These are phyloP conservation scores for Pythium grandisporangium DNA, from an alignment of 352 stramenopile species.

Conservation along the genomic window DNA sequence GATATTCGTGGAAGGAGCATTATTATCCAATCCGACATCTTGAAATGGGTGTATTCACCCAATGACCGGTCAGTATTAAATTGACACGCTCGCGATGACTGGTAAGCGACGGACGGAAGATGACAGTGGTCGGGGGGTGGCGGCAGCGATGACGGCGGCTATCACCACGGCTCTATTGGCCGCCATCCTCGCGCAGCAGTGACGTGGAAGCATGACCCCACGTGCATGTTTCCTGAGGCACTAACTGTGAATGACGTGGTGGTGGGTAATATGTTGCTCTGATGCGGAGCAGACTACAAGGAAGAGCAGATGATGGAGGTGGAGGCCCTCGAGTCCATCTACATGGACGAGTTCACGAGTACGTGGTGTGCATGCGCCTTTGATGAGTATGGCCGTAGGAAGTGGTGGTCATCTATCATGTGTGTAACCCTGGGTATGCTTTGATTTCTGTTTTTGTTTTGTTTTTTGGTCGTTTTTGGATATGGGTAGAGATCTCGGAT, in stretches of 20 bases:
- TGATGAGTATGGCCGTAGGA: too few species aligned
- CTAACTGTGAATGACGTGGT: too few species aligned
- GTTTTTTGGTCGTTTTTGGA: too few species aligned
- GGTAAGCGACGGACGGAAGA: slow-evolving; percentile 12
- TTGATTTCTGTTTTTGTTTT: too few species aligned
- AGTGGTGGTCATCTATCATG: too few species aligned
- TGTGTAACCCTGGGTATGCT: background rate
- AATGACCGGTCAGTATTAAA: slow-evolving; percentile 11
- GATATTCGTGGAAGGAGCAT: too few species aligned
- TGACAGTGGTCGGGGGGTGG: background rate
- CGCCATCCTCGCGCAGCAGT: too few species aligned
- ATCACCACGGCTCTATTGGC: too few species aligned
- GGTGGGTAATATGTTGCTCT: slow-evolving; percentile 1
- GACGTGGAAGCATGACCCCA: too few species aligned
- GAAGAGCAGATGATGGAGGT: slow-evolving; percentile 87
- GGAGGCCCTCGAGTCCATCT: slow-evolving; percentile 84
- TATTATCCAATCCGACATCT: slow-evolving; percentile 8
- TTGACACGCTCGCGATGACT: slow-evolving; percentile 20
- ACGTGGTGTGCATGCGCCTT: slow-evolving; percentile 8
- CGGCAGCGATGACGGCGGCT: background rate
- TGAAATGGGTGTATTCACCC: slow-evolving; percentile 9
- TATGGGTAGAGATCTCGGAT: slow-evolving; percentile 60
- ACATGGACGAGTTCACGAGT: slow-evolving; percentile 87
- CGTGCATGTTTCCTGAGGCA: too few species aligned
- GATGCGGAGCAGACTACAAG: slow-evolving; percentile 56